Evolutionary conservation across 805 yeast species (phyloP).

Genomic region (Kazachstania viticola): DNA sequence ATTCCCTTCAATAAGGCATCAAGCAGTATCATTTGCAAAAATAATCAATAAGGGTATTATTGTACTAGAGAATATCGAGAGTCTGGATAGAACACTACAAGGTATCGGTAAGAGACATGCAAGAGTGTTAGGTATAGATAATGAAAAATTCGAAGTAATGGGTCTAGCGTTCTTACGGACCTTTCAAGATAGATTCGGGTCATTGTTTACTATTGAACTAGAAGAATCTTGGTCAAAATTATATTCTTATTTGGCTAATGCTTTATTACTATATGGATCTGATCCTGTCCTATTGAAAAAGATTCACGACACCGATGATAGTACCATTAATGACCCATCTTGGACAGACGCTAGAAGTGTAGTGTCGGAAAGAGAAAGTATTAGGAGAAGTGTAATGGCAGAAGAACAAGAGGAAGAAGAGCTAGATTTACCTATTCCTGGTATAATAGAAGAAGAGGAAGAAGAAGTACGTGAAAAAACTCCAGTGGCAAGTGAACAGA

Average conservation of each 20-base stretch:
- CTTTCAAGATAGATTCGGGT: slow-evolving; percentile 49
- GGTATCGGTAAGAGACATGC: slow-evolving; percentile 66
- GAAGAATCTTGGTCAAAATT: slow-evolving; percentile 64
- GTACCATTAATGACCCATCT: no score
- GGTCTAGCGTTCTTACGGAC: slow-evolving; percentile 63
- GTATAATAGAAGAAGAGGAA: slow-evolving; percentile 2
- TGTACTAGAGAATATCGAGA: slow-evolving; percentile 47
- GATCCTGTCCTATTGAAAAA: neutral
- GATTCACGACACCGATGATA: neutral
- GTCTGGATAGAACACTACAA: slow-evolving; percentile 46
- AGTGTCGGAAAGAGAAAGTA: neutral
- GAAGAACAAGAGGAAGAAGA: slow-evolving; percentile 5
- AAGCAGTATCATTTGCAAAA: slow-evolving; percentile 72
- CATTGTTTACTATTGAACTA: slow-evolving; percentile 42
- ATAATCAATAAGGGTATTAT: slow-evolving; percentile 58
- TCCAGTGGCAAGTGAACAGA: neutral
- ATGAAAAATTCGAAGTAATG: slow-evolving; percentile 57
- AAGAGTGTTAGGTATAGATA: slow-evolving; percentile 61
- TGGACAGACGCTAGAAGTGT: no score
- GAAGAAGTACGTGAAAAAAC: neutral
- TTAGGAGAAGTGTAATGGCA: neutral
- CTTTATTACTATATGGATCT: slow-evolving; percentile 39
- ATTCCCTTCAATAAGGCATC: slow-evolving; percentile 69
- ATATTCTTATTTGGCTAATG: slow-evolving; percentile 57
- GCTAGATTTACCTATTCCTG: slow-evolving; percentile 16